Evolutionary conservation across 140 eudicot species (phyloP).

Genomic region (Ambrosia hybrid): DNA sequence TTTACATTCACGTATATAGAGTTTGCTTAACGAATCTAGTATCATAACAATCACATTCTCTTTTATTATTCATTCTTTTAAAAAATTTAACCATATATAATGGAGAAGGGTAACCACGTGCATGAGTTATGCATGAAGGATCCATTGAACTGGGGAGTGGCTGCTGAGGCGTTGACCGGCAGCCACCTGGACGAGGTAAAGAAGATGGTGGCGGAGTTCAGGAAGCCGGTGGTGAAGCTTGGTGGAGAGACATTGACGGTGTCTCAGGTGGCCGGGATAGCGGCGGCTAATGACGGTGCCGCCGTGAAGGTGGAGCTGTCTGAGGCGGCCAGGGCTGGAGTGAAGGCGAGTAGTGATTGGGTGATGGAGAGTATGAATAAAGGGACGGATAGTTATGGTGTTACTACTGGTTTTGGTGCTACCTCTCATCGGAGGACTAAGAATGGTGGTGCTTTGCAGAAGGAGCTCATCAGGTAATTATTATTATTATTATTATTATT

Average conservation of each 20-base stretch:
- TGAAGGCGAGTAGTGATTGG: constrained; percentile 96
- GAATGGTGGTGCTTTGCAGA: constrained; percentile 77
- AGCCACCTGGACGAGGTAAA: constrained; percentile 91
- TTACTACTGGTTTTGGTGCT: constrained; percentile 86
- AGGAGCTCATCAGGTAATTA: constrained; percentile 61
- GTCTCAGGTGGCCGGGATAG: constrained; percentile 81
- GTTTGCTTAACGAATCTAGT: not conserved
- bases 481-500: not conserved
- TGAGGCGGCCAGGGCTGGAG: constrained; percentile 72
- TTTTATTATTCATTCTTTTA: no score
- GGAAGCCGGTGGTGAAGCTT: constrained; percentile 60
- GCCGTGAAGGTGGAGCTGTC: constrained; percentile 69
- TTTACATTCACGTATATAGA: no score
- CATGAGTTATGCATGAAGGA: constrained; percentile 60
- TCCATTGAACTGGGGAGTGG: constrained; percentile 80
- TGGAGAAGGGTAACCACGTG: not conserved
- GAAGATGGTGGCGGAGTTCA: constrained; percentile 78
- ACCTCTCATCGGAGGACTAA: constrained; percentile 81
- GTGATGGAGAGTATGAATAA: constrained; percentile 95
- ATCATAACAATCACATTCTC: not conserved
- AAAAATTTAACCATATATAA: not conserved
- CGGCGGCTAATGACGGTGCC: constrained; percentile 32
- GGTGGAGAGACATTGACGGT: constrained; percentile 74
- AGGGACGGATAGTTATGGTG: constrained; percentile 91
- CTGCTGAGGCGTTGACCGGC: constrained; percentile 71